Evolutionary conservation across 2,329 filamentous ascomycete species (phyloP), one percentile per base, ranked within the genome.

Genomic region (Arthroderma sp.): DNA sequence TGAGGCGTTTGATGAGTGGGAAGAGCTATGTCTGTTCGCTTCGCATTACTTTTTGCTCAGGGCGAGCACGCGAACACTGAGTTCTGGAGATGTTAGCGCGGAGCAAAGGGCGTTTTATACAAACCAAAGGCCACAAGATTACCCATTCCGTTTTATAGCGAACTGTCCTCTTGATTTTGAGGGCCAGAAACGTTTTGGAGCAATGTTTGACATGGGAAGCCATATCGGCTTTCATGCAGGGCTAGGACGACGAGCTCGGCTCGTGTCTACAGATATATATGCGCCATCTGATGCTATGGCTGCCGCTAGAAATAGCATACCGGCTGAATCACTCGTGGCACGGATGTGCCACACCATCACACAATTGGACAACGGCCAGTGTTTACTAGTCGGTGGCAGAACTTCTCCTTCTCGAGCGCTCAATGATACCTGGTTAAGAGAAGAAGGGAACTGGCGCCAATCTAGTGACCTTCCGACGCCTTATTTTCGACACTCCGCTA

Each of bases 1-100:
- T 15, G 91, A 96, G 66, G 83, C 86, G 0, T 96, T 97, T 67
- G 91, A 97, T 69, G 91, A 96, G 71, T 95, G 89, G 89, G 91
- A 97, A 70, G 91, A 96, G 66, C 90, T 96, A 67, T 84, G 86
- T 1, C 75, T 95, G 0, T 95, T 94, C 69, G 83, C 81, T 1
- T 83, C 84, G 35, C 91, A 96, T 70, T 95, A 95, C 70, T 87
- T 91, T 63, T 73, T 96, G 44, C 76, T 95, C 7, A 76, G 82
- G 54, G 88, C 88, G 13, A 78, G 74, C 43, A 81, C 64, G 61
- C 28, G 53, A 23, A 6, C 17, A 54, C 9, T 8, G 7, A 39
- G n/a, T 11, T 2, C 33, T 15, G 8, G 8, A 4, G 13, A 54
- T 23, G 56, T 56, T 52, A 6, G 49, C 51, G 13, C 15, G 49